phyloP scores from a whole-genome alignment of 2,329 filamentous ascomycete genomes.

The Ophiostoma ips region DNA sequence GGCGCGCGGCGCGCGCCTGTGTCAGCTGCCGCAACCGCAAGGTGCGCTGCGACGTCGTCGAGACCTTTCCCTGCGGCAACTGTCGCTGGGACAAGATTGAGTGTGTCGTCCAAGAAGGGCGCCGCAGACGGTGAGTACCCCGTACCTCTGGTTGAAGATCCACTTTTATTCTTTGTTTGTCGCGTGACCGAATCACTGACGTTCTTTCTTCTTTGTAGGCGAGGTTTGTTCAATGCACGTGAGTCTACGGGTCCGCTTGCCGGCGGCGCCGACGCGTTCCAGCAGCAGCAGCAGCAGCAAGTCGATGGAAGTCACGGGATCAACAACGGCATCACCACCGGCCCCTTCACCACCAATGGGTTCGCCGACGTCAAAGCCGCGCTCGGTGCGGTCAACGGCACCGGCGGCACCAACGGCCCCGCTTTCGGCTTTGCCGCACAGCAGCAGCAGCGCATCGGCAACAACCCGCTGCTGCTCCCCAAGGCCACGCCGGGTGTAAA shows the following conservation, averaged over 20 bases:
- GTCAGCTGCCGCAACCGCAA: conserved; percentile 80
- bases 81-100: conserved; percentile 70
- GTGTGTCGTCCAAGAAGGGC: conserved; percentile 66
- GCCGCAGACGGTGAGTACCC: conserved; percentile 63
- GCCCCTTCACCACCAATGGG: neutral
- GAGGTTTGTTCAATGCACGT: conserved; percentile 12
- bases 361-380: neutral
- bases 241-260: conserved; percentile 7
- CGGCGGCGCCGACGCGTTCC: conserved; percentile 6
- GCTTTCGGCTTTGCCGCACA: neutral
- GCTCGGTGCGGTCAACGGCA: neutral
- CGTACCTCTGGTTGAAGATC: conserved; percentile 18
- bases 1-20: conserved; percentile 82
- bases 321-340: neutral
- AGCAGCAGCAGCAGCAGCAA: too few species aligned
- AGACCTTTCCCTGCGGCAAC: conserved; percentile 77
- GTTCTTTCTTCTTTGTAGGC: conserved; percentile 3
- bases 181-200: conserved; percentile 4
- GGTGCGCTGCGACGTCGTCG: conserved; percentile 86
- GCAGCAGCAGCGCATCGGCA: neutral
- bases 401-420: neutral
- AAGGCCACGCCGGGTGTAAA: neutral
- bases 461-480: neutral
- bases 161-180: conserved; percentile 3
- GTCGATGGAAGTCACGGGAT: neutral